phyloP scores from a whole-genome alignment of 2,329 filamentous ascomycete genomes.

The Aspergillus spinulosporus region DNA sequence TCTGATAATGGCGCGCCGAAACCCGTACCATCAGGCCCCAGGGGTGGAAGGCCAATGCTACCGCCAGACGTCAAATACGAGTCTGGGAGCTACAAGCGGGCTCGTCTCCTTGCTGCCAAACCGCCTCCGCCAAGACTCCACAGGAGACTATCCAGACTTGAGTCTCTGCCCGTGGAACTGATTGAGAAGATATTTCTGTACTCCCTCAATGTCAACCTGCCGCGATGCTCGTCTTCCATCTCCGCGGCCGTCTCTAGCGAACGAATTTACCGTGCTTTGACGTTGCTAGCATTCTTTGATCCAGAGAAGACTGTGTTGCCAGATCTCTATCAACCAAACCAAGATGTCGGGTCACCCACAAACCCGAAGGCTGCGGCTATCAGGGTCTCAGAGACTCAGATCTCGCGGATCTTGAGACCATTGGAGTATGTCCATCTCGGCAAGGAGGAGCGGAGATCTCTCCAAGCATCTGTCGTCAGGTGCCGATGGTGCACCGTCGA shows the following conservation, averaged over 20 bases:
- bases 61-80: slow-evolving; percentile 13
- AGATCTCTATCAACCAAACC: background rate
- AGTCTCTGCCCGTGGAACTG: slow-evolving; percentile 52
- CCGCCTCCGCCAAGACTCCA: slow-evolving; percentile 4
- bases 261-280: slow-evolving; percentile 42
- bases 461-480: slow-evolving; percentile 39
- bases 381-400: slow-evolving; percentile 5
- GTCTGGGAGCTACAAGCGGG: slow-evolving; percentile 16
- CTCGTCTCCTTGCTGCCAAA: slow-evolving; percentile 15
- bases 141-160: slow-evolving; percentile 38
- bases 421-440: slow-evolving; percentile 35
- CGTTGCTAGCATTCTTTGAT: slow-evolving; percentile 44
- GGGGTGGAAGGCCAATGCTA: slow-evolving; percentile 20
- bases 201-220: slow-evolving; percentile 48
- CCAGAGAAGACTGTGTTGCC: background rate
- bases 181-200: slow-evolving; percentile 56
- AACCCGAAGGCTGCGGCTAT: background rate
- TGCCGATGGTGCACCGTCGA: slow-evolving; percentile 44
- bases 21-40: slow-evolving; percentile 18
- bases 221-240: slow-evolving; percentile 45
- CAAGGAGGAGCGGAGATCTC: slow-evolving; percentile 26
- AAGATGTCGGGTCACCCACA: background rate
- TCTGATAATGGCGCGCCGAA: slow-evolving; percentile 8
- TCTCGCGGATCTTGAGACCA: slow-evolving; percentile 37
- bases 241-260: slow-evolving; percentile 42